Evolutionary conservation across 306 rosid species (phyloP), one percentile per base, ranked within the genome.

Genomic region (Inga laurina): DNA sequence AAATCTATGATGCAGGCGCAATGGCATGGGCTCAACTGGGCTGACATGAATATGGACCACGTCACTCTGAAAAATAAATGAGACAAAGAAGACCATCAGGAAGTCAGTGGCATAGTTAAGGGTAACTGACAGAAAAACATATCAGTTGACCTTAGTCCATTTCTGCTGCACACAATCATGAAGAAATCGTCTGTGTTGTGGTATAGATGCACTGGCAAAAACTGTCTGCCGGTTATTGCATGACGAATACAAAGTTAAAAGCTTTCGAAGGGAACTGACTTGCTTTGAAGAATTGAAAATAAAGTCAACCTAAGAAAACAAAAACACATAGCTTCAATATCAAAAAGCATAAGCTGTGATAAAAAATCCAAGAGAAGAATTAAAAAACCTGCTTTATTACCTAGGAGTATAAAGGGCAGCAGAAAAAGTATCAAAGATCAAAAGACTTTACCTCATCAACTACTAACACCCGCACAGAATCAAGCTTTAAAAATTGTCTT

Each of bases 151-250:
- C 95, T 96, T 94, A 37, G 99, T 92, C 97, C 99, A 96, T 83
- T 96, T 96, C 87, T 96, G 98, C 85, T 96, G 98, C 88, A 94
- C 85, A 77, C 91, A 91, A 81, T 96, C 97, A 54, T 90, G 90
- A 85, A 94, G 74, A 84, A 94, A 96, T 79, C 90, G 93, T 48
- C 88, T 91, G 83, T 94, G 99, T 86, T 94, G 97, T 45, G 98
- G 99, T 85, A 96, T 91, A 37, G 99, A 96, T 69, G 99, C 99
- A 82, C 98, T 96, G 54, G 97, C 97, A 92, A 96, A 96, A 82
- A 96, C 79, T 11, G 98, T 96, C 80, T 96, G 99, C 51, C 97
- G 97, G 57, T 81, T 90, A 69, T 83, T 86, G 88, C 89, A 88
- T 30, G 95, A 86, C 11, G 97, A 94, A 78, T 91, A 92, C 51